phyloP scores from a whole-genome alignment of 257 asterid genomes.

The Rehmannia glutinosa region DNA sequence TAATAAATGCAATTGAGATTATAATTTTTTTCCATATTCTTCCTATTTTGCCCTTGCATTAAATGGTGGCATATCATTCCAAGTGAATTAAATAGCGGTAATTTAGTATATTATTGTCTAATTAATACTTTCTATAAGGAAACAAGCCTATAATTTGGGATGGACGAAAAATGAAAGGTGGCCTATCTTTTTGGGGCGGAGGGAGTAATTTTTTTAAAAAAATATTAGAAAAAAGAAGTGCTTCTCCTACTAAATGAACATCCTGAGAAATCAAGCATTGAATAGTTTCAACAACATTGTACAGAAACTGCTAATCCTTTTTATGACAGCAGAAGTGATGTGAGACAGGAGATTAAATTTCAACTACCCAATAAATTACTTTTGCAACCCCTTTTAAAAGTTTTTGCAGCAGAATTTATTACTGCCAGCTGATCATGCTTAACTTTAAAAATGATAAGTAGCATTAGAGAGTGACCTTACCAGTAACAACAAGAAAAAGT shows the following conservation, averaged over 20 bases:
- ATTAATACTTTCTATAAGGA: too few species aligned
- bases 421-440: conserved; percentile 33
- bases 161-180: too few species aligned
- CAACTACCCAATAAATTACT: conserved; percentile 34
- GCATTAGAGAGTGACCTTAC: conserved; percentile 10
- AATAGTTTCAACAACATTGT: conserved; percentile 43
- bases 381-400: conserved; percentile 19
- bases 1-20: too few species aligned
- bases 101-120: too few species aligned
- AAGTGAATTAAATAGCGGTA: too few species aligned
- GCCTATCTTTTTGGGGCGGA: too few species aligned
- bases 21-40: too few species aligned
- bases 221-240: neutral
- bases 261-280: conserved; percentile 25
- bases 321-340: conserved; percentile 31
- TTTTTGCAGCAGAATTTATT: conserved; percentile 28
- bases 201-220: too few species aligned
- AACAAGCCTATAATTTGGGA: too few species aligned
- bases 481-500: neutral
- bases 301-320: conserved; percentile 29
- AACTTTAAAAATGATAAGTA: neutral
- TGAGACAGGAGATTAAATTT: conserved; percentile 33
- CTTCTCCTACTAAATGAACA: neutral
- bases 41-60: too few species aligned
- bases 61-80: too few species aligned